Evolutionary conservation across 345 rosid species (phyloP).

Genomic region (Rhizophora apiculata): DNA sequence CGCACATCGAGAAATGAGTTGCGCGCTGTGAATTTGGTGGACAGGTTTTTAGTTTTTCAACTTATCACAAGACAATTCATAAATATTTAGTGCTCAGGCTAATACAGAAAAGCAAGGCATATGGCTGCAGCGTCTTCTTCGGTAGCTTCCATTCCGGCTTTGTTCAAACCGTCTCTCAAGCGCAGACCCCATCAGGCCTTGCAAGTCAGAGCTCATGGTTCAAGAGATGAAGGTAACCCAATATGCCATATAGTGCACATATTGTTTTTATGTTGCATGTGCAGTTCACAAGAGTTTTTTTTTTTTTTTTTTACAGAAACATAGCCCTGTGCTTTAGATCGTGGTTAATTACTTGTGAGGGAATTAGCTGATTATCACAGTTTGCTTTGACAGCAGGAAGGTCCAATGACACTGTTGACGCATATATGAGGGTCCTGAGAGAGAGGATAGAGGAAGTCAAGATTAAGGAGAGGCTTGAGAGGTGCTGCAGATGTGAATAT

Average conservation of each 20-base stretch:
- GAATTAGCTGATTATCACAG: not conserved
- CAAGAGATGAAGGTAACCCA: slow-evolving; percentile 36
- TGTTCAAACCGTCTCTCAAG: slow-evolving; percentile 12
- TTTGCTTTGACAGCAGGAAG: slow-evolving; percentile 24
- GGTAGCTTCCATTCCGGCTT: not conserved
- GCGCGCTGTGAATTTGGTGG: too few species aligned
- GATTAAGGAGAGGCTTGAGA: slow-evolving; percentile 51
- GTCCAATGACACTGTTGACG: slow-evolving; percentile 33
- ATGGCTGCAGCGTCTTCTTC: slow-evolving; percentile 11
- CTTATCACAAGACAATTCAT: too few species aligned
- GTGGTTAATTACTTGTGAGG: too few species aligned
- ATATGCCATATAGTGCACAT: too few species aligned
- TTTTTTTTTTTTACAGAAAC: too few species aligned
- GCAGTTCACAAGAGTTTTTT: not conserved
- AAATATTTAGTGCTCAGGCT: too few species aligned
- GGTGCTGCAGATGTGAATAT: slow-evolving; percentile 37
- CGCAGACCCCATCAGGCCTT: not conserved
- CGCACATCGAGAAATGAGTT: too few species aligned
- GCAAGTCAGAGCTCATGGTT: slow-evolving; percentile 30
- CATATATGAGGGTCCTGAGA: slow-evolving; percentile 40
- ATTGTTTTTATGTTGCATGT: not conserved
- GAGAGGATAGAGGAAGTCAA: slow-evolving; percentile 43
- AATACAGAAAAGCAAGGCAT: not conserved
- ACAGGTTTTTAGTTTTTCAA: too few species aligned
- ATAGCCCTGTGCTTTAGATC: too few species aligned